phyloP scores from a whole-genome alignment of 2,329 filamentous ascomycete genomes.

The Colletotrichum kahawae region DNA sequence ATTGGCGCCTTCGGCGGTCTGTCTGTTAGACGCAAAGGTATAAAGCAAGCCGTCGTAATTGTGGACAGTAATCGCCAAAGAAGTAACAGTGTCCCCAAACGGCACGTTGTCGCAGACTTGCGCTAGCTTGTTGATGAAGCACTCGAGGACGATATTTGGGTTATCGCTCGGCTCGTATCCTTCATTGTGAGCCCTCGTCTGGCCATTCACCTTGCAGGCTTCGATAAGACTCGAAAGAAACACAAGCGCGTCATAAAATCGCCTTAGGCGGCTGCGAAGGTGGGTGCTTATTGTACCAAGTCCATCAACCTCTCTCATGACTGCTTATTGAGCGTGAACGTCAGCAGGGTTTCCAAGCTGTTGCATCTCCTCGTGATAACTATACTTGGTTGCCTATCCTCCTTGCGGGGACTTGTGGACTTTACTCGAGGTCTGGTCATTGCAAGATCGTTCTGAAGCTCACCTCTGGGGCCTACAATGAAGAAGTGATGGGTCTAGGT shows the following conservation, averaged over 20 bases:
- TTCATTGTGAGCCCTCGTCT: background rate
- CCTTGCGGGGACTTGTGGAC: background rate
- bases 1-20: background rate
- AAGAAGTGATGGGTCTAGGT: background rate
- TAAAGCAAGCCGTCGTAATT: slow-evolving; percentile 31
- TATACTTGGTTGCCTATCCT: background rate
- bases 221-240: slow-evolving; percentile 16
- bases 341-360: background rate
- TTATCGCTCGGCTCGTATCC: background rate
- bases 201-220: background rate
- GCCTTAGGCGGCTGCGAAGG: background rate
- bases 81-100: slow-evolving; percentile 33
- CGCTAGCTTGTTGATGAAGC: slow-evolving; percentile 35
- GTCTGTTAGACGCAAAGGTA: slow-evolving; percentile 34
- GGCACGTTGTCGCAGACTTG: slow-evolving; percentile 33
- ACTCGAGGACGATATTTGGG: slow-evolving; percentile 27
- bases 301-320: background rate
- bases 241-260: background rate
- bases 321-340: background rate
- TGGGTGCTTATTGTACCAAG: background rate
- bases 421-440: background rate
- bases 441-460: background rate
- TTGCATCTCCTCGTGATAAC: too few species aligned
- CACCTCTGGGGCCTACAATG: background rate
- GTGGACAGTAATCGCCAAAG: slow-evolving; percentile 31